Percentiles rank a stretch among this genome's conserved stretches.
Evolutionary conservation across 495 filamentous ascomycete species (phyloP).

Genomic region (Terfezia boudieri): DNA sequence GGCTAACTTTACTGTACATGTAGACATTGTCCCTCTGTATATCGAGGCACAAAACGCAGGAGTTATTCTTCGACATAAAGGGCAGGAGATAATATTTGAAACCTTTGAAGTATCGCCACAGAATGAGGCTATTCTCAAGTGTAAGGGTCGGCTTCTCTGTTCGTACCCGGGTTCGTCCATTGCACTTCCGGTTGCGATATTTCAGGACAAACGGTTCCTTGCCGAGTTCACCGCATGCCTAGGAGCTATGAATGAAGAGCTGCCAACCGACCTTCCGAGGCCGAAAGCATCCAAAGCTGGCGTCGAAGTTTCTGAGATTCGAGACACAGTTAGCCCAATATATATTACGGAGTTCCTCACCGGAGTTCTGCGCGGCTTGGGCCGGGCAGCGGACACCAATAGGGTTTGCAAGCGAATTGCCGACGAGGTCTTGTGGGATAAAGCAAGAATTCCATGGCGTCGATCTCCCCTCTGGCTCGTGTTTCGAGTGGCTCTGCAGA

Average conservation of each 20-base stretch:
- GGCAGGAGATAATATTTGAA: slow-evolving; percentile 25
- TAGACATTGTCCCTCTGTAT: slow-evolving; percentile 22
- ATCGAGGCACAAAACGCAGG: slow-evolving; percentile 39
- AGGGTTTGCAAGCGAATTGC: slow-evolving; percentile 35
- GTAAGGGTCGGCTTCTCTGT: slow-evolving; percentile 29
- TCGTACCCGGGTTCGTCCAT: slow-evolving; percentile 33
- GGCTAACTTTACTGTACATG: not conserved
- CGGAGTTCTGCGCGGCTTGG: slow-evolving; percentile 25
- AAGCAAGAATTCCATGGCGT: slow-evolving; percentile 27
- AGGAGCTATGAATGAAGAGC: slow-evolving; percentile 24
- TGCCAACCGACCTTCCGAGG: slow-evolving; percentile 18
- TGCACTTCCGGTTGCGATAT: slow-evolving; percentile 15
- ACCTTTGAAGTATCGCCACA: slow-evolving; percentile 34
- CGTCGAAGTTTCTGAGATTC: slow-evolving; percentile 19
- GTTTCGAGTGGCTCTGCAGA: slow-evolving; percentile 32
- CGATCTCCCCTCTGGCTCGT: slow-evolving; percentile 39
- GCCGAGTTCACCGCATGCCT: slow-evolving; percentile 23
- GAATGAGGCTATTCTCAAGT: slow-evolving; percentile 26
- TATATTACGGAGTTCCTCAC: slow-evolving; percentile 35
- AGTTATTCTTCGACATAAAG: slow-evolving; percentile 24
- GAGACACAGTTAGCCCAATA: slow-evolving; percentile 32
- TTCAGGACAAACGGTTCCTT: slow-evolving; percentile 22
- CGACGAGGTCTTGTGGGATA: slow-evolving; percentile 34
- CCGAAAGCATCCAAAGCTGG: slow-evolving; percentile 8
- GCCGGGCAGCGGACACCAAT: slow-evolving; percentile 11